Percentiles rank a stretch among this genome's conserved stretches.
Evolutionary conservation across 1,284 basidiomycete species (phyloP).

Genomic region (Cutaneotrichosporon dermatis): DNA sequence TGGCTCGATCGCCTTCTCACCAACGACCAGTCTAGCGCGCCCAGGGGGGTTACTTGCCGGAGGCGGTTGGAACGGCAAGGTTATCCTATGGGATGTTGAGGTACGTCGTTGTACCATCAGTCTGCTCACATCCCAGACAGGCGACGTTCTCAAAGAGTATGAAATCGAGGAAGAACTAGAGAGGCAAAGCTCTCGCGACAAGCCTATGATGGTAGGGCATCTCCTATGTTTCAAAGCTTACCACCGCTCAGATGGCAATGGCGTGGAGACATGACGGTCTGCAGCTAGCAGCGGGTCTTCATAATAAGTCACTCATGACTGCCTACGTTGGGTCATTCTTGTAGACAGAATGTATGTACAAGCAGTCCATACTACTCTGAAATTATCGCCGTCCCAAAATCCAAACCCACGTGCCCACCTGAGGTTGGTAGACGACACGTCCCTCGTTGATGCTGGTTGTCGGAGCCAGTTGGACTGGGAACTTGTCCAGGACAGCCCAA

Average conservation of each 20-base stretch:
- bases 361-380: too few relatives aligned
- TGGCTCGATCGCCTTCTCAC: slow-evolving; percentile 38
- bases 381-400: background rate
- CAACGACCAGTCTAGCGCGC: slow-evolving; percentile 18
- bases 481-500: slow-evolving; percentile 6
- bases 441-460: background rate
- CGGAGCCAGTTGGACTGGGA: background rate
- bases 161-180: slow-evolving; percentile 34
- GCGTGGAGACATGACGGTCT: slow-evolving; percentile 40
- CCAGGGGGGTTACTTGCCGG: slow-evolving; percentile 31
- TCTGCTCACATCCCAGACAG: slow-evolving; percentile 22
- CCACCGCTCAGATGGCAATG: slow-evolving; percentile 26
- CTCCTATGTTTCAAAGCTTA: too few relatives aligned
- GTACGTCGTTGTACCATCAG: slow-evolving; percentile 18
- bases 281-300: slow-evolving; percentile 38
- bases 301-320: slow-evolving; percentile 37
- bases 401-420: slow-evolving; percentile 18
- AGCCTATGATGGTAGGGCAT: slow-evolving; percentile 37
- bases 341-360: background rate
- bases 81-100: slow-evolving; percentile 39
- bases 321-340: slow-evolving; percentile 27
- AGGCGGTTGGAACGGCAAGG: slow-evolving; percentile 40
- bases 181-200: slow-evolving; percentile 25
- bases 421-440: slow-evolving; percentile 12
- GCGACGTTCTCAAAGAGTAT: slow-evolving; percentile 25